Percentiles rank a stretch among this genome's conserved stretches.
Evolutionary conservation across 805 yeast species (phyloP).

Genomic region (Suhomyces faveliae): DNA sequence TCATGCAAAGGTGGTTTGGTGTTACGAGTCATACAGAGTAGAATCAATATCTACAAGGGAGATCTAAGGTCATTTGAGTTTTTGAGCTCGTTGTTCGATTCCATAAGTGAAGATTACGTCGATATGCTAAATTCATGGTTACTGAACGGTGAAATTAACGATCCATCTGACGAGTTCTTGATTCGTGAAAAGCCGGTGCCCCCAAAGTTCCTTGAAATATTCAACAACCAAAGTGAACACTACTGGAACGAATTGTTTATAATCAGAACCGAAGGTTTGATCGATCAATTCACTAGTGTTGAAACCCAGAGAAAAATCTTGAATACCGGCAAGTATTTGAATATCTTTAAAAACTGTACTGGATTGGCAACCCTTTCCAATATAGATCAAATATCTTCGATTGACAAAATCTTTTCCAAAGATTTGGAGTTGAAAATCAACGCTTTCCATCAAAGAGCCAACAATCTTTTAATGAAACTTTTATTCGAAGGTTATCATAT

Average conservation of each 20-base stretch:
- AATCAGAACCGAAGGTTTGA: conserved; percentile 70
- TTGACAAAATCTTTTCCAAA: conserved; percentile 32
- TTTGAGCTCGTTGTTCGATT: conserved; percentile 50
- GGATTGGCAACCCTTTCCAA: conserved; percentile 43
- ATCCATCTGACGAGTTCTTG: conserved; percentile 80
- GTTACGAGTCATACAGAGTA: conserved; percentile 57
- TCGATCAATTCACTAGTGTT: conserved; percentile 56
- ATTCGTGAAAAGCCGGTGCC: conserved; percentile 48
- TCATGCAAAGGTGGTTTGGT: conserved; percentile 78
- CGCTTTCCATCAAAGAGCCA: conserved; percentile 66
- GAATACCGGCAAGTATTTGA: conserved; percentile 80
- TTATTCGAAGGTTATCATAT: conserved; percentile 62
- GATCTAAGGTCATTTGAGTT: conserved; percentile 57
- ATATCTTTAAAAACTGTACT: conserved; percentile 61
- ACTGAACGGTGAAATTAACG: conserved; percentile 66
- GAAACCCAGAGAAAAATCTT: conserved; percentile 63
- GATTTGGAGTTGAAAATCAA: conserved; percentile 56
- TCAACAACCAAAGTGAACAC: conserved; percentile 49
- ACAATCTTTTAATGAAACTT: conserved; percentile 54
- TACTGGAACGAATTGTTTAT: conserved; percentile 77
- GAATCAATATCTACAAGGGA: conserved; percentile 61
- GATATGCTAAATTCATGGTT: conserved; percentile 79
- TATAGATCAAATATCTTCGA: conserved; percentile 29
- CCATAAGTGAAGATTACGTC: conserved; percentile 62
- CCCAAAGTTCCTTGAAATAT: conserved; percentile 19